Percentiles rank a stretch among this genome's conserved stretches.
Evolutionary conservation across 805 yeast genomes (phyloP).

Genomic region (Starmerella riodocensis): DNA sequence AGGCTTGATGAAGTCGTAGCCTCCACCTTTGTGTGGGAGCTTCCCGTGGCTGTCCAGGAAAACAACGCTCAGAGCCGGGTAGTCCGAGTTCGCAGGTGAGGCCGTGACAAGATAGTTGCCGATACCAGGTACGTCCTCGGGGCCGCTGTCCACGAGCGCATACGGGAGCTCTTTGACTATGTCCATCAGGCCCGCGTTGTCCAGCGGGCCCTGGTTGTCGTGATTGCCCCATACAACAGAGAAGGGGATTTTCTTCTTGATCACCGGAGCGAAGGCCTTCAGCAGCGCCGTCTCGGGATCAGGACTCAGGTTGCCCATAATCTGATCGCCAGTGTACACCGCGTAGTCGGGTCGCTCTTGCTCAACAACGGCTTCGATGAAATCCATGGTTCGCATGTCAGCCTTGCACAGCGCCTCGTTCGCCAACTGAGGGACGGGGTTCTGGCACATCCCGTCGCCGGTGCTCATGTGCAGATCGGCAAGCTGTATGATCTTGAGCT

Average conservation of each 20-base stretch:
- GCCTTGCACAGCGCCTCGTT: constrained; percentile 50
- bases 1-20: constrained; percentile 77
- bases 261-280: constrained; percentile 61
- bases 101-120: constrained; percentile 64
- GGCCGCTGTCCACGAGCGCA: constrained; percentile 50
- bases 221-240: constrained; percentile 86
- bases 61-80: constrained; percentile 48
- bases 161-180: constrained; percentile 50
- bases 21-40: constrained; percentile 41
- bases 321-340: constrained; percentile 81
- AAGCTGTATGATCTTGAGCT: constrained; percentile 70
- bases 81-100: constrained; percentile 16
- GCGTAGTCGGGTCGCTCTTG: constrained; percentile 73
- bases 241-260: constrained; percentile 59
- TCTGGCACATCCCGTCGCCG: constrained; percentile 66
- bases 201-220: constrained; percentile 72
- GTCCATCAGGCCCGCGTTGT: constrained; percentile 47
- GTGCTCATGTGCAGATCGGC: constrained; percentile 90
- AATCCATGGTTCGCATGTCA: constrained; percentile 54
- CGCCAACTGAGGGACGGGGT: constrained; percentile 28
- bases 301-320: constrained; percentile 65
- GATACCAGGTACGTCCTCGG: constrained; percentile 56
- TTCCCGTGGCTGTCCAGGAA: constrained; percentile 71
- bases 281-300: constrained; percentile 74
- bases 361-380: constrained; percentile 52